These are phyloP conservation scores for Phlebopus sp. DNA, from an alignment of 1,284 basidiomycete species.

Conservation along the genomic window DNA sequence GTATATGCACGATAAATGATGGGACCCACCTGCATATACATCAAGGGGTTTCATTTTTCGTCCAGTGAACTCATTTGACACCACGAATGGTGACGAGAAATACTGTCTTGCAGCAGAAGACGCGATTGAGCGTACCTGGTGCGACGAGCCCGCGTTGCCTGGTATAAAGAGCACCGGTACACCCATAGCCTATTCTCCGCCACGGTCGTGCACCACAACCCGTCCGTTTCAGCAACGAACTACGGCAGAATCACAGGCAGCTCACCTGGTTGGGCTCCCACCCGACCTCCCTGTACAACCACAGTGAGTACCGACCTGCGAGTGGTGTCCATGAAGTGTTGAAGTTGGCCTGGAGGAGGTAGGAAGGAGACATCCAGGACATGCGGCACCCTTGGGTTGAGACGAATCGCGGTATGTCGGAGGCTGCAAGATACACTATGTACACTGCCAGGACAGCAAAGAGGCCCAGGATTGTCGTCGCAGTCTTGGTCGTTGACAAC, in stretches of 20 bases:
- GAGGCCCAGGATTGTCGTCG: slow-evolving; percentile 17
- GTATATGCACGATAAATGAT: background rate
- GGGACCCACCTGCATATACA: slow-evolving; percentile 73
- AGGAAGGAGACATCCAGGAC: slow-evolving; percentile 96
- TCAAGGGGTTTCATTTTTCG: slow-evolving; percentile 63
- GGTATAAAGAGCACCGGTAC: slow-evolving; percentile 93
- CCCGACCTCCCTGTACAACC: slow-evolving; percentile 88
- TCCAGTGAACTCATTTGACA: slow-evolving; percentile 49
- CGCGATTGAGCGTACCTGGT: slow-evolving; percentile 93
- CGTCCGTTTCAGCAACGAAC: slow-evolving; percentile 10
- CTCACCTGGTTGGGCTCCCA: slow-evolving; percentile 72
- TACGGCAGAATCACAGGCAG: background rate
- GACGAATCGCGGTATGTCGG: slow-evolving; percentile 41
- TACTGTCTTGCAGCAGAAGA: slow-evolving; percentile 85
- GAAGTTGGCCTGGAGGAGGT: slow-evolving; percentile 66
- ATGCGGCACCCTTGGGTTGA: slow-evolving; percentile 92
- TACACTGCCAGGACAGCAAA: slow-evolving; percentile 30
- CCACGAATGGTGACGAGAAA: slow-evolving; percentile 53
- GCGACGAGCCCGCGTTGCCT: slow-evolving; percentile 94
- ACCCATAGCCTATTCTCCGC: slow-evolving; percentile 35
- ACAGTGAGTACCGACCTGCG: slow-evolving; percentile 76
- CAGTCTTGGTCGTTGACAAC: slow-evolving; percentile 1
- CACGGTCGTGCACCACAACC: background rate
- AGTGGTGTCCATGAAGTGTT: slow-evolving; percentile 67
- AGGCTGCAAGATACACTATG: slow-evolving; percentile 39